Conservation (phyloP, 352 stramenopile genomes). For the Globisporangium yorkense region DNA sequence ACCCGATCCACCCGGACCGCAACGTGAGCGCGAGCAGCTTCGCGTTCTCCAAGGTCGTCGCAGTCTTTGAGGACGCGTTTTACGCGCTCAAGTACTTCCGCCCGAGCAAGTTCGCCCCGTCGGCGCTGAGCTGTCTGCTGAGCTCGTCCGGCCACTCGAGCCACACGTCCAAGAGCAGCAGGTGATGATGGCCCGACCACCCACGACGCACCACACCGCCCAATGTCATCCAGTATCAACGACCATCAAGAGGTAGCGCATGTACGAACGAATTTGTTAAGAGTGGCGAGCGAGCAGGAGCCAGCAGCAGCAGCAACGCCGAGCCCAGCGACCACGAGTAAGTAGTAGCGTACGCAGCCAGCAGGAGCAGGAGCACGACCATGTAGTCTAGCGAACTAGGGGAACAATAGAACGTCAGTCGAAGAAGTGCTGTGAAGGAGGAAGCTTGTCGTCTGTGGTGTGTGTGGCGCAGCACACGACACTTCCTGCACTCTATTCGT, state of each 20-base stretch:
- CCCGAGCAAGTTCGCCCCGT: slow-evolving; percentile 65
- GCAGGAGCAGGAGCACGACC: neutral
- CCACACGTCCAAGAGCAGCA: slow-evolving; percentile 6
- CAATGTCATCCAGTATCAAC: neutral
- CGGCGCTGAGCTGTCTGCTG: slow-evolving; percentile 74
- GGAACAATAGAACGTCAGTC: slow-evolving; percentile 13
- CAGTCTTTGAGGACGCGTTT: slow-evolving; percentile 81
- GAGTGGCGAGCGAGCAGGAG: neutral
- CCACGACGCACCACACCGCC: no score
- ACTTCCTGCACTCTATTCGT: no score
- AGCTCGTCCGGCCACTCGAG: slow-evolving; percentile 57
- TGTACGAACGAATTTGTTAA: neutral
- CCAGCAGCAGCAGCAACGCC: neutral
- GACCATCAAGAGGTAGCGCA: neutral
- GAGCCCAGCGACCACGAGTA: neutral
- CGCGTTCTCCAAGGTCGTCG: slow-evolving; percentile 78
- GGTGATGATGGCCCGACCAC: no score
- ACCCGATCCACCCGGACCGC: slow-evolving; percentile 82
- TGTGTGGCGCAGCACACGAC: neutral
- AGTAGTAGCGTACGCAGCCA: slow-evolving; percentile 2
- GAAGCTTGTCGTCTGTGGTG: no score
- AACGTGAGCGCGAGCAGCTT: slow-evolving; percentile 87
- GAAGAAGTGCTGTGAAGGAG: neutral
- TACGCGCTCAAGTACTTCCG: slow-evolving; percentile 84
- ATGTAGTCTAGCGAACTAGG: slow-evolving; percentile 16